phyloP scores from a whole-genome alignment of 805 yeast genomes.

The Priceomyces castillae region DNA sequence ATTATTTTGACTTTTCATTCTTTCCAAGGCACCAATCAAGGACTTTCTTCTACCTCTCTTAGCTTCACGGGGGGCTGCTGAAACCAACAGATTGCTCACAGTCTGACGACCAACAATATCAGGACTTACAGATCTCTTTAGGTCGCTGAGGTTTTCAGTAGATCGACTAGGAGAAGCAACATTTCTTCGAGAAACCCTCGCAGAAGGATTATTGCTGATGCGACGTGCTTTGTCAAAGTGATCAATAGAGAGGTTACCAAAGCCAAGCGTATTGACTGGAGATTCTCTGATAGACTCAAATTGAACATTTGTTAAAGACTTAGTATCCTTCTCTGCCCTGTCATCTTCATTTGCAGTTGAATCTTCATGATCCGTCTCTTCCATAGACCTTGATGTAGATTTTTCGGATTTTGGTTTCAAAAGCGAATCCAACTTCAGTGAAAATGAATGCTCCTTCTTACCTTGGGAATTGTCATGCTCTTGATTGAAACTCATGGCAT shows the following conservation, averaged over 20 bases:
- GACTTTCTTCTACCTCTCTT: slow-evolving; percentile 23
- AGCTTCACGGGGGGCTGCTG: slow-evolving; percentile 15
- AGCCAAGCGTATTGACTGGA: slow-evolving; percentile 47
- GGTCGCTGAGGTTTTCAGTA: slow-evolving; percentile 14
- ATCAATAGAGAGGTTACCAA: slow-evolving; percentile 39
- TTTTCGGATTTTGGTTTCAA: slow-evolving; percentile 18
- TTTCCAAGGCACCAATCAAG: slow-evolving; percentile 9
- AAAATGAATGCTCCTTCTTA: slow-evolving; percentile 16
- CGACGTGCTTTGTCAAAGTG: slow-evolving; percentile 12
- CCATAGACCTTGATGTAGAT: slow-evolving; percentile 9
- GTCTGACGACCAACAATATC: slow-evolving; percentile 15
- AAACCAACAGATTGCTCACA: slow-evolving; percentile 13
- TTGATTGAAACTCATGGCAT: slow-evolving; percentile 25
- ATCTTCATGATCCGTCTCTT: background rate
- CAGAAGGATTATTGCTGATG: background rate
- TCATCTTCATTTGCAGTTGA: background rate
- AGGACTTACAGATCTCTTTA: slow-evolving; percentile 16
- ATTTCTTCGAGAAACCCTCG: slow-evolving; percentile 2
- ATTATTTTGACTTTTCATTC: slow-evolving; percentile 4
- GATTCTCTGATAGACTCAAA: slow-evolving; percentile 49
- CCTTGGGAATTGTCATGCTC: slow-evolving; percentile 9
- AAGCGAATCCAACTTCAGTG: slow-evolving; percentile 24
- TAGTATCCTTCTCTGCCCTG: background rate
- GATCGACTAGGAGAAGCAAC: slow-evolving; percentile 17
- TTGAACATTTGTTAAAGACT: slow-evolving; percentile 31